phyloP scores from a whole-genome alignment of 2,329 filamentous ascomycete species.

The Sclerotinia spermophila region DNA sequence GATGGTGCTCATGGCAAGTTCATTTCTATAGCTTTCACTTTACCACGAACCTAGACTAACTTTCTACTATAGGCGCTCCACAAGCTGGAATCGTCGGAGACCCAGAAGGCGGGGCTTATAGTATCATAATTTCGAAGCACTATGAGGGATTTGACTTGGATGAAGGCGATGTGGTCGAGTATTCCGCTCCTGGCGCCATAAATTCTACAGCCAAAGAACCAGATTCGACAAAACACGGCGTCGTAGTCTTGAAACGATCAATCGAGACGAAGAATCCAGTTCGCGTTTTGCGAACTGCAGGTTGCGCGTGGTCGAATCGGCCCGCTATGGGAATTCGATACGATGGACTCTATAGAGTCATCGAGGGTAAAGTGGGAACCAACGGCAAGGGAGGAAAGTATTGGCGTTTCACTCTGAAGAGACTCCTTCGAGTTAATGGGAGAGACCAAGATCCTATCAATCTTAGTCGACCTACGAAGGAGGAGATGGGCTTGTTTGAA shows the following conservation, averaged over 20 bases:
- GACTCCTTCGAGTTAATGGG: not conserved
- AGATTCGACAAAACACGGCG: not conserved
- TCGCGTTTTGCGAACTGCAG: not conserved
- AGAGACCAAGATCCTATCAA: not conserved
- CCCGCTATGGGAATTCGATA: not conserved
- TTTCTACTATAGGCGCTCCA: not conserved
- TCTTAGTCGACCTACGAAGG: not conserved
- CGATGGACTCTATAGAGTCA: not conserved
- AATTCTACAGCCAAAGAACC: not conserved
- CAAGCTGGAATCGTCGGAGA: conserved; percentile 1
- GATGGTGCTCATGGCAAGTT: conserved; percentile 16
- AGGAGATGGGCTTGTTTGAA: not conserved
- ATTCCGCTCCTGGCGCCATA: not conserved
- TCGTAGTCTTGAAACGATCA: not conserved
- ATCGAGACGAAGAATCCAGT: not conserved
- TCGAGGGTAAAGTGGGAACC: fast-evolving
- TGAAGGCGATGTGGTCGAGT: not conserved
- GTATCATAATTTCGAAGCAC: not conserved
- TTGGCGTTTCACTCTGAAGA: not conserved
- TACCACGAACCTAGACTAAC: not conserved
- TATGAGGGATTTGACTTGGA: conserved; percentile 2
- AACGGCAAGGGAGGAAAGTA: not conserved
- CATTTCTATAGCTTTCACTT: not conserved
- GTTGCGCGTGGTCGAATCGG: not conserved
- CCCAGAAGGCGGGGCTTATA: not conserved